Percentiles rank a stretch among this genome's conserved stretches.
Conservation (phyloP, 441 rosid species). For the Gossypium trilobum region DNA sequence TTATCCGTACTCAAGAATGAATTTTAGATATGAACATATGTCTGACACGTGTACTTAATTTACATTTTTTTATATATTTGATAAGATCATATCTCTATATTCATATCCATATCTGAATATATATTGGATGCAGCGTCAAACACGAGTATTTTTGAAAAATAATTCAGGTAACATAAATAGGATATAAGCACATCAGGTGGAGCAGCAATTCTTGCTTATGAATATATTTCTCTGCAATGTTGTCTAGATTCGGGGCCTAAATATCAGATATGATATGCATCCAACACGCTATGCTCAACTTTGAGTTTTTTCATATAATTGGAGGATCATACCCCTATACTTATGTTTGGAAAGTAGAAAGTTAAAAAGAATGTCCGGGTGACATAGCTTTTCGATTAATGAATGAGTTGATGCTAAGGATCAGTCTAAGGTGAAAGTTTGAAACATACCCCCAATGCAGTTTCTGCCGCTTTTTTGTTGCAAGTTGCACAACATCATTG, state of each 20-base stretch:
- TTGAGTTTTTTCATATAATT: background rate
- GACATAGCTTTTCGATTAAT: background rate
- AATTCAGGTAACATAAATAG: background rate
- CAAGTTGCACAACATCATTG: conserved; percentile 11
- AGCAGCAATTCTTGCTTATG: background rate
- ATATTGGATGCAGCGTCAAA: background rate
- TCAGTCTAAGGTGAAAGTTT: background rate
- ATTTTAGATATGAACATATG: background rate
- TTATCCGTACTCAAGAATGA: background rate
- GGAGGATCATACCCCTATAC: background rate
- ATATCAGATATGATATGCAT: background rate
- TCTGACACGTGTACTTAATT: background rate
- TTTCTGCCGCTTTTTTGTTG: conserved; percentile 31
- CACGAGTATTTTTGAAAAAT: background rate
- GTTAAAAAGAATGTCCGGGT: background rate
- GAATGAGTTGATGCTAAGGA: background rate
- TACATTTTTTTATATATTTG: background rate
- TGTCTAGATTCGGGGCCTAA: background rate
- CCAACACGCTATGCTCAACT: background rate
- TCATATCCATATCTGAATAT: background rate
- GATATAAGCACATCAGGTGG: background rate
- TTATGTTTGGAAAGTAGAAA: background rate
- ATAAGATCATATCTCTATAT: background rate
- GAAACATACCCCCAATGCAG: conserved; percentile 47
- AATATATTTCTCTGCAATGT: background rate